Base-by-base conservation (phyloP, 2,329 filamentous ascomycete species). In the Neobulgaria alba region DNA sequence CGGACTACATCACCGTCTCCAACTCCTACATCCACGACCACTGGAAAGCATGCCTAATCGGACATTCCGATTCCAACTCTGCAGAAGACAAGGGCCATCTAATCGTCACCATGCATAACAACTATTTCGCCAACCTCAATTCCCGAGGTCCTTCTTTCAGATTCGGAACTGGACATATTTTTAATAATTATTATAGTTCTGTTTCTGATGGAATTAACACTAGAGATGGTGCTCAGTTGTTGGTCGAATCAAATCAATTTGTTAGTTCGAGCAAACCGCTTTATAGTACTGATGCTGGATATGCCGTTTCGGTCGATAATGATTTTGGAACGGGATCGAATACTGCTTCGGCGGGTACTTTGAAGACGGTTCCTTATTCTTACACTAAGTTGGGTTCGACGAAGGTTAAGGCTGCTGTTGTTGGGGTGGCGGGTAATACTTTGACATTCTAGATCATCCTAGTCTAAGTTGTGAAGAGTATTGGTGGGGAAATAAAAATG, bases 1-100 rank as follows among this genome's bases (percentile, higher is more conserved):
- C 71, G 8, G 77, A 83, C 63, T 82, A 64, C 54, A 59, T 81
- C 42, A 81, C 71, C 41, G 56, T 73, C 45, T 69, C 67, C 48
- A 70, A 72, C 61, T 59, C 57, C 49, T 67, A 64, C 57, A 49
- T 75, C 48, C 72, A 75, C 59, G 71, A 75, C 61, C 73, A 79
- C 68, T 79, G 67, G 65, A 80, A 79, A 60, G 72, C 67, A n/a
- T 73, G 69, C 0, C 65, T 79, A 7, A 64, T 78, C 41, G 76
- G 74, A 10, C 75, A 80, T 67, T 72, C 67, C 29, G 72, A 80
- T 66, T 67, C 47, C 61, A 79, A 79, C 63, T 62, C 48, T 23
- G 62, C 54, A 36, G 71, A 79, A 50, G 79, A 84, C 63, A 72
- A 57, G 5, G 78, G 78, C 49, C 67, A 77, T 56, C 67, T 83